These are phyloP conservation scores for Penicillium sp. DNA, from an alignment of 2,329 filamentous ascomycete species.

Conservation along the genomic window DNA sequence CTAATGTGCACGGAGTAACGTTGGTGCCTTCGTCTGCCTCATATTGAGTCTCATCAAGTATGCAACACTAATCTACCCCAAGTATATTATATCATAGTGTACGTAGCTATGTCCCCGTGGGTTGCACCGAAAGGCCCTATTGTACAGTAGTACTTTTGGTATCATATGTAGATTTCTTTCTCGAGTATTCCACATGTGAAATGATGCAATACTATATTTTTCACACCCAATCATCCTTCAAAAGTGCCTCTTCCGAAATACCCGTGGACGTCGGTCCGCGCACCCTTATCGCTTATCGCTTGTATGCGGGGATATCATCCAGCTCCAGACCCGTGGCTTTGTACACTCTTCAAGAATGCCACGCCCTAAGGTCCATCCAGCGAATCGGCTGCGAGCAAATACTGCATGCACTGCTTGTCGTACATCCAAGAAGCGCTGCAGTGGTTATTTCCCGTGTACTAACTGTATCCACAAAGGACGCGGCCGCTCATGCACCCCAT, in stretches of 20 bases:
- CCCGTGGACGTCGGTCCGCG: not conserved
- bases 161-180: not conserved
- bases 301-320: not conserved
- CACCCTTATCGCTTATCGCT: not conserved
- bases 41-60: too few relatives aligned
- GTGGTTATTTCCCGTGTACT: constrained; percentile 48
- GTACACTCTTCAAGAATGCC: constrained; percentile 42
- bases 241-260: constrained; percentile 1
- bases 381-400: constrained; percentile 49
- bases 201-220: not conserved
- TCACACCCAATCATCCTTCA: not conserved
- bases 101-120: too few relatives aligned
- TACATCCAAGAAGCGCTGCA: constrained; percentile 52
- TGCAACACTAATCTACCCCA: too few relatives aligned
- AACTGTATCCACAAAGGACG: constrained; percentile 48
- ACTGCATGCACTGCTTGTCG: constrained; percentile 52
- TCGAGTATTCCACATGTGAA: not conserved
- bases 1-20: too few relatives aligned
- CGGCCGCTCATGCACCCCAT: constrained; percentile 37
- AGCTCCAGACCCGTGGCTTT: constrained; percentile 3
- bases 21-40: too few relatives aligned
- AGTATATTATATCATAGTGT: too few relatives aligned
- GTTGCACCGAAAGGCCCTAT: too few relatives aligned
- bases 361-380: constrained; percentile 51
- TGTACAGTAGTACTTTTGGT: not conserved